phyloP scores from a whole-genome alignment of 2,329 filamentous ascomycete species.

The Septoria linicola region DNA sequence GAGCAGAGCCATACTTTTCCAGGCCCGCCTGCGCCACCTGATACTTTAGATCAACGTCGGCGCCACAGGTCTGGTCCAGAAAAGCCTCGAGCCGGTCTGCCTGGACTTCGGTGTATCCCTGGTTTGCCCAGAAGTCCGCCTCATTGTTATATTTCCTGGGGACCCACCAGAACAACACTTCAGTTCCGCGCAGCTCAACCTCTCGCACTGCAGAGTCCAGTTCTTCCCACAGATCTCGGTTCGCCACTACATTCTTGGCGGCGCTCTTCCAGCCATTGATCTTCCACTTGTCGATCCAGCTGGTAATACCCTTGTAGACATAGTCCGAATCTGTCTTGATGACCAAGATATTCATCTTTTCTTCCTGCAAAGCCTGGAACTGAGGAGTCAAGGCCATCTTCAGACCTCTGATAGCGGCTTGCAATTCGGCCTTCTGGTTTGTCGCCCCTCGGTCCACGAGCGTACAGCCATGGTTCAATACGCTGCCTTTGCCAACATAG shows the following conservation, averaged over 20 bases:
- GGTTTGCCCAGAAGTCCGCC: background rate
- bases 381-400: too few species aligned
- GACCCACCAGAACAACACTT: background rate
- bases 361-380: too few species aligned
- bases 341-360: background rate
- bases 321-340: conserved; percentile 1
- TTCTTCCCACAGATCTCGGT: background rate
- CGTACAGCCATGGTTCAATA: background rate
- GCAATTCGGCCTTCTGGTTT: background rate
- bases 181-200: background rate
- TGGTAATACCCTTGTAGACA: background rate
- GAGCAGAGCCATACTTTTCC: too few species aligned
- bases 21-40: too few species aligned
- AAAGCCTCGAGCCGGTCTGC: background rate
- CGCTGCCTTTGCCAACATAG: background rate
- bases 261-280: background rate
- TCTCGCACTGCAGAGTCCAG: background rate
- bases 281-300: background rate
- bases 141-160: background rate
- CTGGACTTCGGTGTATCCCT: background rate
- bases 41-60: too few species aligned
- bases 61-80: too few species aligned
- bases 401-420: background rate
- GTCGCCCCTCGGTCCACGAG: background rate
- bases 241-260: background rate